Evolutionary conservation across 352 stramenopile genomes (phyloP).

Genomic region (Globisporangium cystogenes): DNA sequence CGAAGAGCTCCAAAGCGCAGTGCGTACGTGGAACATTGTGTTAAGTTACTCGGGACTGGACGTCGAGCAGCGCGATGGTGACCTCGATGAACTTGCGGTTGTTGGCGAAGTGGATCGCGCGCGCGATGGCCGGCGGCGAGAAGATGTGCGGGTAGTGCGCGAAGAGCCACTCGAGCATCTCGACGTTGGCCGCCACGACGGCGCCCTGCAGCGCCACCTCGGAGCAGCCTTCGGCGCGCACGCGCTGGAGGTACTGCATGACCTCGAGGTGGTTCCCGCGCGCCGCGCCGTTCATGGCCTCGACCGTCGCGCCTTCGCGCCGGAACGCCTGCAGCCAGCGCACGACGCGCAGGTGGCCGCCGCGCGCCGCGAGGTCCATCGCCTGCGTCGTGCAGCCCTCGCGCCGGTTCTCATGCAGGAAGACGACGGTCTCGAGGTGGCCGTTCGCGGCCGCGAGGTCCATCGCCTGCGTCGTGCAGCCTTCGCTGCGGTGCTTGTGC

Average conservation of each 20-base stretch:
- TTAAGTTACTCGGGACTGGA: too few relatives aligned
- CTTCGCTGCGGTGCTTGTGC: slow-evolving; percentile 17
- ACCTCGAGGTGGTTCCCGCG: slow-evolving; percentile 9
- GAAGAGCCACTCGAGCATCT: slow-evolving; percentile 18
- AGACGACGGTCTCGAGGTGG: slow-evolving; percentile 18
- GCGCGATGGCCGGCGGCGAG: slow-evolving; percentile 6
- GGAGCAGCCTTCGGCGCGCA: slow-evolving; percentile 7
- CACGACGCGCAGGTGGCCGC: slow-evolving; percentile 20
- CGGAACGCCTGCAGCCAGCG: slow-evolving; percentile 24
- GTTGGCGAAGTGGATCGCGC: slow-evolving; percentile 15
- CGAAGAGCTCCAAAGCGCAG: too few relatives aligned
- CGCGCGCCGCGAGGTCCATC: slow-evolving; percentile 21
- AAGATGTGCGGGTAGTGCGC: slow-evolving; percentile 14
- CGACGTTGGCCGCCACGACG: slow-evolving; percentile 8
- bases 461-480: slow-evolving; percentile 27
- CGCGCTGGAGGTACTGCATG: slow-evolving; percentile 11
- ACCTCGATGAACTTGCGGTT: slow-evolving; percentile 17
- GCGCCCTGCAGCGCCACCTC: slow-evolving; percentile 12
- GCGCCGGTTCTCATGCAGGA: slow-evolving; percentile 22
- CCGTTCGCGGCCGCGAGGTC: slow-evolving; percentile 19
- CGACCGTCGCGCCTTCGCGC: slow-evolving; percentile 15
- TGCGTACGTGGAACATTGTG: too few relatives aligned
- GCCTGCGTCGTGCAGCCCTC: slow-evolving; percentile 25
- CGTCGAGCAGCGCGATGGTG: slow-evolving; percentile 9
- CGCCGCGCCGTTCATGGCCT: slow-evolving; percentile 14